phyloP scores from a whole-genome alignment of 2,329 filamentous ascomycete species.

The Fusarium denticulatum region DNA sequence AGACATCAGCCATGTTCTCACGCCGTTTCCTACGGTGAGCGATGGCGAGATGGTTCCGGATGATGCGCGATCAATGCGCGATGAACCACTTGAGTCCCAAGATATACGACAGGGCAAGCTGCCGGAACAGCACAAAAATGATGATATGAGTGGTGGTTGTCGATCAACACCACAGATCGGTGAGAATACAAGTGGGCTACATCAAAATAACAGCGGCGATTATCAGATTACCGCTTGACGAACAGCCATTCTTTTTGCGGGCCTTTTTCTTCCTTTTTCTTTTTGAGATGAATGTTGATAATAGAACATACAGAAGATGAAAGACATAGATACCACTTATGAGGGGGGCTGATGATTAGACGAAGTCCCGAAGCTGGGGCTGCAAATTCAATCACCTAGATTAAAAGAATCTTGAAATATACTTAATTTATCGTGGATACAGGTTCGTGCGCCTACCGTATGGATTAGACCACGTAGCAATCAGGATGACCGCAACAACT shows the following conservation, averaged over 20 bases:
- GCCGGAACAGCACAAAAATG: constrained; percentile 19
- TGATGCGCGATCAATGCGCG: constrained; percentile 48
- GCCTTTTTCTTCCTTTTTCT: background rate
- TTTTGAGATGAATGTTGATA: constrained; percentile 1
- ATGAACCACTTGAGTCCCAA: constrained; percentile 46
- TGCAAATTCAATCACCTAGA: background rate
- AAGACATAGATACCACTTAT: constrained; percentile 33
- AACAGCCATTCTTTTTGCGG: background rate
- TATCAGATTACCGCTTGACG: constrained; percentile 20
- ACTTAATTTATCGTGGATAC: background rate
- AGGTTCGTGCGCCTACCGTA: background rate
- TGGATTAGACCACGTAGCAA: background rate
- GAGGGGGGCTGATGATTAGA: constrained; percentile 22
- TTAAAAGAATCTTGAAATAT: background rate
- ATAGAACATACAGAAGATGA: background rate
- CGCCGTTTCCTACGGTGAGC: constrained; percentile 71
- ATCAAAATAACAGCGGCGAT: constrained; percentile 4
- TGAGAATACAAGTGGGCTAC: constrained; percentile 7
- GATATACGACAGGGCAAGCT: constrained; percentile 33
- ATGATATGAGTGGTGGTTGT: constrained; percentile 15
- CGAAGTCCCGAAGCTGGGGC: background rate
- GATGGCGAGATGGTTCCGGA: constrained; percentile 66
- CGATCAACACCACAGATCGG: constrained; percentile 14
- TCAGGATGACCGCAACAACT: background rate
- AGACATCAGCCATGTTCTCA: constrained; percentile 74